Conservation (phyloP, 1,139 yeast genomes). For the Pneumocystis murina region DNA sequence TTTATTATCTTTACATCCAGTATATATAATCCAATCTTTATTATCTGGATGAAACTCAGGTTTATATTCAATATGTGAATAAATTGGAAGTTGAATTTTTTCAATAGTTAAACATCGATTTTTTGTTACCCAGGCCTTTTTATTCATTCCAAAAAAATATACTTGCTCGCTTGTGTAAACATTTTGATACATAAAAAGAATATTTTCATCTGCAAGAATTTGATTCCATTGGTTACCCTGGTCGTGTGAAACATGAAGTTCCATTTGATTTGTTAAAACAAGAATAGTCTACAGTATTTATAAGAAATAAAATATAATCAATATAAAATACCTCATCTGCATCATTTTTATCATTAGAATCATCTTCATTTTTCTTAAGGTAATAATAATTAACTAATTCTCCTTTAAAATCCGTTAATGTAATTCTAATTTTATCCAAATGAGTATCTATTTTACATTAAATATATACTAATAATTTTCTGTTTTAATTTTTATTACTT, state of each 20-base stretch:
- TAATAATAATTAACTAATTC: slow-evolving; percentile 42
- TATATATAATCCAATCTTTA: slow-evolving; percentile 49
- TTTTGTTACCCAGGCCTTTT: slow-evolving; percentile 39
- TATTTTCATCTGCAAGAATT: slow-evolving; percentile 34
- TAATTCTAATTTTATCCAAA: slow-evolving; percentile 15
- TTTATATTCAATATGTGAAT: slow-evolving; percentile 28
- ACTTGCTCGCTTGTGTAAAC: slow-evolving; percentile 48
- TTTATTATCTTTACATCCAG: slow-evolving; percentile 48
- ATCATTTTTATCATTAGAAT: slow-evolving; percentile 37
- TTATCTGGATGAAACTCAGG: slow-evolving; percentile 44
- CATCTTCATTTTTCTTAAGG: slow-evolving; percentile 28
- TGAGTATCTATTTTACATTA: background rate
- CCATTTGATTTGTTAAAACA: slow-evolving; percentile 38
- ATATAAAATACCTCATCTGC: background rate
- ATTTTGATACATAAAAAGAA: slow-evolving; percentile 45
- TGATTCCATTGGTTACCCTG: slow-evolving; percentile 53
- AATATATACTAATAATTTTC: background rate
- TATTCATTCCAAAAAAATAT: slow-evolving; percentile 40
- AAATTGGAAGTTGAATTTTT: slow-evolving; percentile 35
- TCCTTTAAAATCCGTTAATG: slow-evolving; percentile 28
- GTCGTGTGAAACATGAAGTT: slow-evolving; percentile 54
- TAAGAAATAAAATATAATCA: background rate
- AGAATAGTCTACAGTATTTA: slow-evolving; percentile 35
- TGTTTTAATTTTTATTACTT: slow-evolving; percentile 14
- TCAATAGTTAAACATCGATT: slow-evolving; percentile 47